Percentiles rank a stretch among this genome's conserved stretches.
These are phyloP conservation scores for Solanum sitiens DNA, from an alignment of 257 asterid genomes.

Conservation along the genomic window DNA sequence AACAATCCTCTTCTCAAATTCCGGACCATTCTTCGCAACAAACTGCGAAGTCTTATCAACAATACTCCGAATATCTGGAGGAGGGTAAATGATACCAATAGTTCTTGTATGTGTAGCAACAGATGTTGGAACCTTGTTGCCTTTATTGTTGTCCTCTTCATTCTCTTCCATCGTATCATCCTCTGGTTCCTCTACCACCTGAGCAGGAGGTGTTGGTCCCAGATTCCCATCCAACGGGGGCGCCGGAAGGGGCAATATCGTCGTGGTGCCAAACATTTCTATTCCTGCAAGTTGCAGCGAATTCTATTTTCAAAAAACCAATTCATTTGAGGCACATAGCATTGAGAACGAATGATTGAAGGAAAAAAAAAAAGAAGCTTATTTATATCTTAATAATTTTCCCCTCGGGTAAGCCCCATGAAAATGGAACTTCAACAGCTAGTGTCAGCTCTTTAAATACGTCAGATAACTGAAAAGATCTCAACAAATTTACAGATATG, in stretches of 20 bases:
- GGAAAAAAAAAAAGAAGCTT: background rate
- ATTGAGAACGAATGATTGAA: background rate
- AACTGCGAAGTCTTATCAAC: slow-evolving; percentile 83
- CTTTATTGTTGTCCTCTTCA: slow-evolving; percentile 19
- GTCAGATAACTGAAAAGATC: background rate
- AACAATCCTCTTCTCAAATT: slow-evolving; percentile 67
- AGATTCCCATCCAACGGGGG: slow-evolving; percentile 73
- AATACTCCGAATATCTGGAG: slow-evolving; percentile 74
- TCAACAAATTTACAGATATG: background rate
- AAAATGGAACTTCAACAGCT: background rate
- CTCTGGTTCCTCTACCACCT: slow-evolving; percentile 24
- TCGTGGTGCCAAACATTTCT: slow-evolving; percentile 11
- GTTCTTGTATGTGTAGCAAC: slow-evolving; percentile 78
- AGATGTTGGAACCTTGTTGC: slow-evolving; percentile 30
- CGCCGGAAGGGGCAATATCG: slow-evolving; percentile 77
- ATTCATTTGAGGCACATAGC: background rate
- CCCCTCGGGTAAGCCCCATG: background rate
- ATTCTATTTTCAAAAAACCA: background rate
- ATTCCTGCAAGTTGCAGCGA: background rate
- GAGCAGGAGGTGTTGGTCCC: slow-evolving; percentile 44
- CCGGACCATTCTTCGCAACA: slow-evolving; percentile 81
- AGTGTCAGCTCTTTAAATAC: background rate
- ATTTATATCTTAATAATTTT: background rate
- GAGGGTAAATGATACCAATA: slow-evolving; percentile 87
- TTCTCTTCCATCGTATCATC: slow-evolving; percentile 6